Evolutionary conservation across 1,139 yeast genomes (phyloP), one percentile per base, ranked within the genome.

Genomic region (Geotrichum citri-aurantii): DNA sequence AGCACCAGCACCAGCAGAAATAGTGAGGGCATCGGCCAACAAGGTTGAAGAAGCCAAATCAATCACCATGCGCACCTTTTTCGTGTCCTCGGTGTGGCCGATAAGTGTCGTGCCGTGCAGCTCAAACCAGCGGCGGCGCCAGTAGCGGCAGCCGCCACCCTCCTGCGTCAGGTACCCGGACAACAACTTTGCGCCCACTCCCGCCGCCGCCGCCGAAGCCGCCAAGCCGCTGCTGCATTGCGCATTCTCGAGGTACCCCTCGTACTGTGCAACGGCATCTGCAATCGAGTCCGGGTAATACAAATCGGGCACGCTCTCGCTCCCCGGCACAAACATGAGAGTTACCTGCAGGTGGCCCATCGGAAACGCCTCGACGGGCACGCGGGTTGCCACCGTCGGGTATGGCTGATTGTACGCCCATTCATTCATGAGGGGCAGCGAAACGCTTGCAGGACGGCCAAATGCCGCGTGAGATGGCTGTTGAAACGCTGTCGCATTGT

Each of bases 401-500:
- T 37, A n/a, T 3, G 44, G 44, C 2, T 54, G 55, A 74, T 58
- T 44, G 42, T 51, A 50, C 3, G 48, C 86, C 97, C 97, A 92
- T 70, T 90, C 96, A 68, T 90, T 90, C 71, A 82, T 82, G 66
- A 95, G 79, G 12, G 85, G 82, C 57, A 90, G 71, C 51, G 79
- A 77, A 67, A 82, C 82, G 55, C 78, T 77, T 60, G 77, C 75
- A 0, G 84, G 77, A 52, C 73, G 71, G 29, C 90, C 88, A 23
- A 79, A 82, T 52, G 87, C 77, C 48, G 78, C 79, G 17, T 77
- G 72, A n/a, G 3, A n/a, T 37, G 44, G 44, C 10, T 37, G 21
- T 19, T 37, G 44, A 8, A 37, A 37, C 10, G 44, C n/a, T 10
- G 44, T 17, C 3, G 44, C 44, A n/a, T 37, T n/a, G 21, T 37